These are phyloP conservation scores for Russula ochroleuca DNA, from an alignment of 768 basidiomycete species.

Conservation along the genomic window DNA sequence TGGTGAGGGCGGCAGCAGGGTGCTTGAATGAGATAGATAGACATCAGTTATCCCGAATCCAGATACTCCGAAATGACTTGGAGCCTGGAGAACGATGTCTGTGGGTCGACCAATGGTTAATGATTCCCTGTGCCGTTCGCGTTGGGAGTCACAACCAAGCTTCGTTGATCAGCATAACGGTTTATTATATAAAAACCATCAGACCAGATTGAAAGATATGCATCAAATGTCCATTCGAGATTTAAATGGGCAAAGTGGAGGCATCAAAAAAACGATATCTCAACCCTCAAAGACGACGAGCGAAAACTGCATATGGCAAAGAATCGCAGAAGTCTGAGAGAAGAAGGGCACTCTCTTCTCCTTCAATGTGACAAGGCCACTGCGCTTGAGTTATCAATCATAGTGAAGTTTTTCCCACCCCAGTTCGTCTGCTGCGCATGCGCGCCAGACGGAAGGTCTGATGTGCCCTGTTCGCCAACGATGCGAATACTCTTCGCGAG, in stretches of 20 bases:
- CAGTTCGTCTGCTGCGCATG: slow-evolving; percentile 41
- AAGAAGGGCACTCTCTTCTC: background rate
- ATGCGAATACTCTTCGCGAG: slow-evolving; percentile 52
- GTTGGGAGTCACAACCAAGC: background rate
- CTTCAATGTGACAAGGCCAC: slow-evolving; percentile 15
- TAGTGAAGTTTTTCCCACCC: slow-evolving; percentile 44
- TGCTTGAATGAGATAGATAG: background rate
- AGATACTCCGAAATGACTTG: background rate
- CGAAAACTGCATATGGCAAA: background rate
- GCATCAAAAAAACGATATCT: background rate
- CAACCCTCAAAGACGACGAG: background rate
- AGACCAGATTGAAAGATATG: background rate
- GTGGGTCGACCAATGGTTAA: background rate
- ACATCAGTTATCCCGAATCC: background rate
- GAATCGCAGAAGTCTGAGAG: background rate
- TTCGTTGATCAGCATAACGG: background rate
- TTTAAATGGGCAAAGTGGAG: background rate
- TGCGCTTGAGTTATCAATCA: slow-evolving; percentile 43
- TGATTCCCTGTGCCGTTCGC: too few species aligned
- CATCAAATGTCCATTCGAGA: background rate
- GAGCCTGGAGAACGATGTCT: background rate
- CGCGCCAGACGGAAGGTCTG: slow-evolving; percentile 43
- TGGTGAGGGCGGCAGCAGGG: background rate
- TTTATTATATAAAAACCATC: background rate
- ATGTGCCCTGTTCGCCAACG: slow-evolving; percentile 54